phyloP scores from a whole-genome alignment of 805 yeast genomes.

The Ogataea pilisensis region DNA sequence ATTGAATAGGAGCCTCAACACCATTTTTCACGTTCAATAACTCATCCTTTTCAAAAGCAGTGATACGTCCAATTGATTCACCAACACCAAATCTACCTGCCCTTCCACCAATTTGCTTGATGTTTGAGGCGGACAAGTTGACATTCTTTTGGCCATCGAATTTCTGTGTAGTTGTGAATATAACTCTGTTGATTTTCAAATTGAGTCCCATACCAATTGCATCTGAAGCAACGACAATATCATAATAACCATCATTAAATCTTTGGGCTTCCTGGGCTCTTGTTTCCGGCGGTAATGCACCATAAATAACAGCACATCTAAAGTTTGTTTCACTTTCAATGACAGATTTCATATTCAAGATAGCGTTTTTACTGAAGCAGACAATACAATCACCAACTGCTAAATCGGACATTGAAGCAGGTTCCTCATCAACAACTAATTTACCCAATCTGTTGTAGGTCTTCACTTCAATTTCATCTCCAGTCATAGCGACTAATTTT shows the following conservation, averaged over 20 bases:
- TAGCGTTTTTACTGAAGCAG: slow-evolving; percentile 73
- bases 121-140: slow-evolving; percentile 55
- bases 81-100: slow-evolving; percentile 73
- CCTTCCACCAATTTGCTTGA: slow-evolving; percentile 93
- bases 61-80: slow-evolving; percentile 43
- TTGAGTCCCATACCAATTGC: slow-evolving; percentile 98
- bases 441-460: slow-evolving; percentile 73
- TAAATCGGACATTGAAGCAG: slow-evolving; percentile 38
- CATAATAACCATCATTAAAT: slow-evolving; percentile 77
- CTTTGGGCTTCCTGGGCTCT: slow-evolving; percentile 76
- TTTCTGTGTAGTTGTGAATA: slow-evolving; percentile 66
- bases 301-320: slow-evolving; percentile 87
- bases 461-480: slow-evolving; percentile 73
- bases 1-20: slow-evolving; percentile 48
- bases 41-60: slow-evolving; percentile 45
- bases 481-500: slow-evolving; percentile 60
- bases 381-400: slow-evolving; percentile 84
- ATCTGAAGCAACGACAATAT: slow-evolving; percentile 89
- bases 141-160: slow-evolving; percentile 58
- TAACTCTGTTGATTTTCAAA: slow-evolving; percentile 72
- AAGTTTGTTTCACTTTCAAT: slow-evolving; percentile 61
- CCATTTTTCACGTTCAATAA: slow-evolving; percentile 42
- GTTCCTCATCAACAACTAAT: slow-evolving; percentile 48
- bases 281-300: slow-evolving; percentile 94
- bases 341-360: slow-evolving; percentile 61